A percentile compares a stretch with the other conserved stretches of the same genome.
phyloP scores from a whole-genome alignment of 345 rosid species.

The Aquilaria malaccensis region DNA sequence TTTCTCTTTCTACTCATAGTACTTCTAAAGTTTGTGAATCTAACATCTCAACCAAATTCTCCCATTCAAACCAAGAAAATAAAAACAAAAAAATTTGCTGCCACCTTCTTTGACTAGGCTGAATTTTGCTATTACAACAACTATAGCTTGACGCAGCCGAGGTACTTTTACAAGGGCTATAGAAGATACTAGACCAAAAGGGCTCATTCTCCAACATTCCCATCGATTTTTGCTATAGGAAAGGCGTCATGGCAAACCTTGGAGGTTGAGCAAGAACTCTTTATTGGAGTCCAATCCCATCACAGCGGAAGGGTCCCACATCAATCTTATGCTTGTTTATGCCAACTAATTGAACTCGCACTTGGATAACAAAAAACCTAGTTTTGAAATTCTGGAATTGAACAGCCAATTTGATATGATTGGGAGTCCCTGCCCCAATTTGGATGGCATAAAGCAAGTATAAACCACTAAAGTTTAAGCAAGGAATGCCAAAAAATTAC shows the following conservation, averaged over 20 bases:
- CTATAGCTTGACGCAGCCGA: background rate
- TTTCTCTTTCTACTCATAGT: too few species aligned
- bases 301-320: background rate
- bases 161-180: background rate
- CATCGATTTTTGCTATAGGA: background rate
- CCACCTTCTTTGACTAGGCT: too few species aligned
- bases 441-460: too few species aligned
- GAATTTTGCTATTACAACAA: background rate
- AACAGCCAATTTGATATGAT: background rate
- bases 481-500: too few species aligned
- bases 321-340: background rate
- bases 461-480: too few species aligned
- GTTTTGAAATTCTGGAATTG: background rate
- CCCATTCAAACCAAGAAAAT: too few species aligned
- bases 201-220: background rate
- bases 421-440: too few species aligned
- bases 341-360: background rate
- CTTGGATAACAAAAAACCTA: background rate
- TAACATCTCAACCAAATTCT: too few species aligned
- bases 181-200: background rate
- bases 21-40: too few species aligned
- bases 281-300: background rate
- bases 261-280: background rate
- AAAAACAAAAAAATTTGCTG: too few species aligned
- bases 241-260: background rate